These are phyloP conservation scores for Camellia lanceoleosa DNA, from an alignment of 148 eudicot genomes.

Conservation along the genomic window DNA sequence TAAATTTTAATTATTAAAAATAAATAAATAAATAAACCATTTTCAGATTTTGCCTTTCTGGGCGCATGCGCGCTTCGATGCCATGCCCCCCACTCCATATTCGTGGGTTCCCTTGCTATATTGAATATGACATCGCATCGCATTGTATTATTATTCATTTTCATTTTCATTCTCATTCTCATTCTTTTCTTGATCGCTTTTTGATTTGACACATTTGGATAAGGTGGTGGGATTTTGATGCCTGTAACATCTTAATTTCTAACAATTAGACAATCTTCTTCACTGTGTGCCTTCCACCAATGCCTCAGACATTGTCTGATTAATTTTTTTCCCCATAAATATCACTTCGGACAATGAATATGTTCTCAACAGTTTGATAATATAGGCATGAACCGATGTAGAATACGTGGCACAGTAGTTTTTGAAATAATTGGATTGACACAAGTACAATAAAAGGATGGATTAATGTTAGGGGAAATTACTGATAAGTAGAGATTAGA, in stretches of 20 bases:
- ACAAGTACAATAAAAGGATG: too few species aligned
- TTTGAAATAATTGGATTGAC: too few species aligned
- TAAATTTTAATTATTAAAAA: not conserved
- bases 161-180: not conserved
- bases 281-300: not conserved
- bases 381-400: too few species aligned
- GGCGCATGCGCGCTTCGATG: slow-evolving; percentile 8
- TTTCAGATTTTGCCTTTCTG: not conserved
- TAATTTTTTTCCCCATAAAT: not conserved
- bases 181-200: not conserved
- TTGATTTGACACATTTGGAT: slow-evolving; percentile 13
- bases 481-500: too few species aligned
- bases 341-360: not conserved
- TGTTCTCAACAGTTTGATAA: too few species aligned
- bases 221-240: slow-evolving; percentile 11
- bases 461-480: too few species aligned
- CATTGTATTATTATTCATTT: too few species aligned
- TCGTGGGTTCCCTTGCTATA: not conserved
- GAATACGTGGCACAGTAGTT: too few species aligned
- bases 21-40: not conserved
- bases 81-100: not conserved
- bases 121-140: not conserved
- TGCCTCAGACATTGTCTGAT: not conserved
- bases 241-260: not conserved
- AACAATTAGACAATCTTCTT: not conserved